Conservation (phyloP, 495 filamentous ascomycete species). For the Penicillium pulvis region DNA sequence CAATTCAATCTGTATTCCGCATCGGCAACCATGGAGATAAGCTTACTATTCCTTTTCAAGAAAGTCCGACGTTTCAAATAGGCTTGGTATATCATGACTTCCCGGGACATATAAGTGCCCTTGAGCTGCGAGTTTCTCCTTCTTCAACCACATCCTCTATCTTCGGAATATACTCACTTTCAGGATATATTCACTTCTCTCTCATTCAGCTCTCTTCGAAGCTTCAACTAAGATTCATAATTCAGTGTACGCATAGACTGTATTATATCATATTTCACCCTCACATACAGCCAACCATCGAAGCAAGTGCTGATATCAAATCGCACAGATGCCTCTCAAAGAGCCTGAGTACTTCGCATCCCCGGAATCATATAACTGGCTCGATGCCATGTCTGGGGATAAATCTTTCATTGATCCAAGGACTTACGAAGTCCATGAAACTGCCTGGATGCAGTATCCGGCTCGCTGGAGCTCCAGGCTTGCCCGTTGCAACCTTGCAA, state of each 20-base stretch:
- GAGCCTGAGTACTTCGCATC: not conserved
- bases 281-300: not conserved
- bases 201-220: not conserved
- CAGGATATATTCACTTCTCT: not conserved
- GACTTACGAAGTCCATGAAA: constrained; percentile 10
- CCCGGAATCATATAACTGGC: constrained; percentile 9
- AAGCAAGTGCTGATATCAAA: not conserved
- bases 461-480: not conserved
- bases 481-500: not conserved
- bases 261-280: not conserved
- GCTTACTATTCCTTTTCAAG: not conserved
- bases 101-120: not conserved
- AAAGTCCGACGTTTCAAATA: not conserved
- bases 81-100: not conserved
- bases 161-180: not conserved
- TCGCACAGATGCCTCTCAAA: not conserved
- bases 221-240: not conserved
- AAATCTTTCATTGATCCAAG: constrained; percentile 12
- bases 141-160: not conserved
- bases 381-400: constrained; percentile 13
- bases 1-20: not conserved
- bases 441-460: not conserved
- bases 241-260: not conserved
- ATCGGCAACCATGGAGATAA: not conserved
- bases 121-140: not conserved